These are phyloP conservation scores for Aspergillus texensis DNA, from an alignment of 2,329 filamentous ascomycete species.

Conservation along the genomic window DNA sequence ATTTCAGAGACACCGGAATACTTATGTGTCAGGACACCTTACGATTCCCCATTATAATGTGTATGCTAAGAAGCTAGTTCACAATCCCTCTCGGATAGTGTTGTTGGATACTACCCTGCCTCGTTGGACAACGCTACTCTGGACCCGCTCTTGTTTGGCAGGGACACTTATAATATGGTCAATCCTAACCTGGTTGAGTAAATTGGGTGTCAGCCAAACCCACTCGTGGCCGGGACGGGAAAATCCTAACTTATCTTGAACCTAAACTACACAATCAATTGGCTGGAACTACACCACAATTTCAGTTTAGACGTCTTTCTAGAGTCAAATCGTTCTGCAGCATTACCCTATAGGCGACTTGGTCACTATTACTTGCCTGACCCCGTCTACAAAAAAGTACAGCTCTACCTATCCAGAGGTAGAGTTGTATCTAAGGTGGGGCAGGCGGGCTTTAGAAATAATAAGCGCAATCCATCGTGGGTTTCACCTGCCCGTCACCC, in stretches of 20 bases:
- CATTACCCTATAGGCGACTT: not conserved
- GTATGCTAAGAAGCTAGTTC: not conserved
- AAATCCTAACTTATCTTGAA: not conserved
- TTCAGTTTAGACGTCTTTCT: not conserved
- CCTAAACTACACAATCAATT: not conserved
- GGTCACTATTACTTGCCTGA: not conserved
- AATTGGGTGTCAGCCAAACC: not conserved
- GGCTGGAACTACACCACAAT: too few relatives aligned
- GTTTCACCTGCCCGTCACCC: too few relatives aligned
- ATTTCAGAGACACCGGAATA: not conserved
- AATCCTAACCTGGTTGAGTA: not conserved
- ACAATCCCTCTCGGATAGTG: not conserved
- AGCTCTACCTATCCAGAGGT: not conserved
- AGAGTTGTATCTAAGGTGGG: not conserved
- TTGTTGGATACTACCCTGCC: not conserved
- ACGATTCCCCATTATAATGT: not conserved
- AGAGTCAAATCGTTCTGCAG: accelerated
- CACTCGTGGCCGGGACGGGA: not conserved
- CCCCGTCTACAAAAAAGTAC: not conserved
- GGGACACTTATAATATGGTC: not conserved
- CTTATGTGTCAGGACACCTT: not conserved
- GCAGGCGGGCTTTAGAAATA: not conserved
- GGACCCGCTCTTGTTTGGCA: not conserved
- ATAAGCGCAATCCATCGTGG: not conserved
- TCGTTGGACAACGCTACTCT: not conserved